These are phyloP conservation scores for Fusarium sp. DNA, from an alignment of 2,329 filamentous ascomycete genomes.

Conservation along the genomic window DNA sequence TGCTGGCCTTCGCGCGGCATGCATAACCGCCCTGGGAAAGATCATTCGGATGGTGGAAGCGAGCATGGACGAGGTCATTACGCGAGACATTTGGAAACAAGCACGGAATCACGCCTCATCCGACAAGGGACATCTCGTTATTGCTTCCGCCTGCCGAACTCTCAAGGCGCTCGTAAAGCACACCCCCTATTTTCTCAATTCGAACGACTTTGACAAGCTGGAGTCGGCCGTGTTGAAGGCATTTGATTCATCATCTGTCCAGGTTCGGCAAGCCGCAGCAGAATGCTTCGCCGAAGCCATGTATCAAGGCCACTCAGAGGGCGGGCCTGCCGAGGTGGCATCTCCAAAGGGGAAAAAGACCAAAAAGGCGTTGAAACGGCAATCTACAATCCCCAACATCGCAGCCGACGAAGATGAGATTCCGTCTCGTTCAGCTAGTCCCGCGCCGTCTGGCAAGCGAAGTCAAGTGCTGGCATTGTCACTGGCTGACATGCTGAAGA, in stretches of 20 bases:
- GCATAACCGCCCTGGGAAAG: slow-evolving; percentile 78
- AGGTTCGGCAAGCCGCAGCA: slow-evolving; percentile 84
- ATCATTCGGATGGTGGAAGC: slow-evolving; percentile 76
- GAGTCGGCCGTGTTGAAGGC: slow-evolving; percentile 84
- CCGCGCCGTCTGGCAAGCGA: slow-evolving; percentile 72
- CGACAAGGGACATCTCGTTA: slow-evolving; percentile 84
- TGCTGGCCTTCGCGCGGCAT: slow-evolving; percentile 79
- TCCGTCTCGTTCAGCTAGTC: slow-evolving; percentile 72
- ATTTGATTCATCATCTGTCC: slow-evolving; percentile 76
- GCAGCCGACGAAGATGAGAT: slow-evolving; percentile 78
- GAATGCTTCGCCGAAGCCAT: slow-evolving; percentile 84
- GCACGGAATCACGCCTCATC: slow-evolving; percentile 75
- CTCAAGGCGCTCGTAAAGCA: slow-evolving; percentile 74
- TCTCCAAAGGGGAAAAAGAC: slow-evolving; percentile 71
- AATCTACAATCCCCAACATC: slow-evolving; percentile 65
- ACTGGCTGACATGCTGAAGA: slow-evolving; percentile 77
- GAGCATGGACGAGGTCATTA: slow-evolving; percentile 82
- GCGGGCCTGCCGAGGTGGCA: slow-evolving; percentile 58
- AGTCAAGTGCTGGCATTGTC: slow-evolving; percentile 75
- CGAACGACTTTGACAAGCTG: slow-evolving; percentile 87
- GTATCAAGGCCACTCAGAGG: slow-evolving; percentile 73
- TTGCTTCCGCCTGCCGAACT: slow-evolving; percentile 80
- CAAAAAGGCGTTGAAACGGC: slow-evolving; percentile 66
- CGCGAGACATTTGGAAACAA: slow-evolving; percentile 94
- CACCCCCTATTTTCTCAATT: slow-evolving; percentile 85